Base-by-base conservation (phyloP, 352 stramenopile species). In the Globisporangium irregulare region DNA sequence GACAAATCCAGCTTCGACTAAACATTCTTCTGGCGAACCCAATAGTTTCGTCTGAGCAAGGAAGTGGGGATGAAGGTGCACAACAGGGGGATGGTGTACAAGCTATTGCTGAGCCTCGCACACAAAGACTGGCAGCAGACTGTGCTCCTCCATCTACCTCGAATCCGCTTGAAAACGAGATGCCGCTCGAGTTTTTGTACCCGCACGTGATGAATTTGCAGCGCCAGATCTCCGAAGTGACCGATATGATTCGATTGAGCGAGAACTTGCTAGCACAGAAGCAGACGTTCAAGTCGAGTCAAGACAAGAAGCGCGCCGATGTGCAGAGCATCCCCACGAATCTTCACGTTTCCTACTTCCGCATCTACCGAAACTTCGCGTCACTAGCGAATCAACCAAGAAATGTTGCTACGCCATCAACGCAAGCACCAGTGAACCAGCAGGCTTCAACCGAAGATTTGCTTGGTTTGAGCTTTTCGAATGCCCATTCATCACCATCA, bases 311-410 rank as follows among this genome's bases (percentile, higher is more conserved):
- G 54, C 83, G 85, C 32, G 80, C 83, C 0, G 86, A 93, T 55
- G 90, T 93, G 34, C 85, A 93, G 59, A 87, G 74, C 12, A 91
- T 96, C 38, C 80, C 87, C 8, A 96, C 88, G 9, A 96, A 96
- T 43, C 64, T 96, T 12, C 87, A 94, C 60, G 81, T 96, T 7
- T 91, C 88, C 18, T 93, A 90, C 56, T 93, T 94, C 56, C 81
- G 85, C n/a, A 90, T 95, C 38, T 81, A 87, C 51, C 74, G 84
- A 18, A 74, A 91, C 34, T 82, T 86, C 73, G 77, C 66, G 54
- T 83, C 69, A 0, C 66, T 76, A 1, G 27, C 15, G 15, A 59
- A 59, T n/a, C 43, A 51, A 43, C n/a, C n/a, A 18, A 51, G 41
- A 46, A 72, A 54, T 61, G 41, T 43, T 55, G 46, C 71, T 3